Percentiles rank a stretch among this genome's conserved stretches.
Evolutionary conservation across 2,329 filamentous ascomycete genomes (phyloP).

Genomic region (Polytolypa hystricis): DNA sequence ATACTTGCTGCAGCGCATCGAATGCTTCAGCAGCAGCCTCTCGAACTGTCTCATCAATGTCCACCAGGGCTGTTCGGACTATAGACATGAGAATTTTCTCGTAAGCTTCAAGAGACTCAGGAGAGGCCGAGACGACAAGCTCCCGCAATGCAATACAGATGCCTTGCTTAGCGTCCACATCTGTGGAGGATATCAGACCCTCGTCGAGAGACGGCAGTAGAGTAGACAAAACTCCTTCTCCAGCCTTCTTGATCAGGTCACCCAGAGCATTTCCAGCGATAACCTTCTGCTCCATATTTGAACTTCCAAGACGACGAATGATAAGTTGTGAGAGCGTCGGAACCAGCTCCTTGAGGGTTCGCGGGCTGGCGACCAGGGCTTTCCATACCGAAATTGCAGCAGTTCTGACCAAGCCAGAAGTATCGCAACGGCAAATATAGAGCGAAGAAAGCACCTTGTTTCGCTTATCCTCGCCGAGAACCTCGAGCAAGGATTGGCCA

Average conservation of each 20-base stretch:
- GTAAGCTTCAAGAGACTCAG: constrained; percentile 83
- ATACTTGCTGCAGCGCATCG: constrained; percentile 81
- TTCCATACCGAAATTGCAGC: constrained; percentile 95
- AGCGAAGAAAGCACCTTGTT: constrained; percentile 96
- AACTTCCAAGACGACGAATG: constrained; percentile 83
- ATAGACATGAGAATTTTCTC: constrained; percentile 93
- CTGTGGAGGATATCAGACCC: constrained; percentile 74
- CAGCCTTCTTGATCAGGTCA: constrained; percentile 92
- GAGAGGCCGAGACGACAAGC: constrained; percentile 77
- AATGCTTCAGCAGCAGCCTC: constrained; percentile 96
- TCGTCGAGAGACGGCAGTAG: constrained; percentile 86
- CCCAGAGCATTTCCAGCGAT: constrained; percentile 96
- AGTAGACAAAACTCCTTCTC: constrained; percentile 80
- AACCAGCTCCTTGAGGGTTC: constrained; percentile 87
- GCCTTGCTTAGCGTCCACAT: constrained; percentile 88
- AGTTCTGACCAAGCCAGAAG: constrained; percentile 76
- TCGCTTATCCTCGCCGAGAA: constrained; percentile 88
- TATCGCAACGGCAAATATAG: constrained; percentile 96
- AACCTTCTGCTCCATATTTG: constrained; percentile 97
- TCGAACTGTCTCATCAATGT: constrained; percentile 77
- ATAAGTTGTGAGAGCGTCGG: constrained; percentile 91
- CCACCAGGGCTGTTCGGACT: constrained; percentile 82
- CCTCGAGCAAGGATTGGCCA: constrained; percentile 82
- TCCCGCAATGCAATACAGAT: constrained; percentile 95
- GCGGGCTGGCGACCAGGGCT: constrained; percentile 81